Evolutionary conservation across 2,329 filamentous ascomycete genomes (phyloP).

Genomic region (Fusarium secorum): DNA sequence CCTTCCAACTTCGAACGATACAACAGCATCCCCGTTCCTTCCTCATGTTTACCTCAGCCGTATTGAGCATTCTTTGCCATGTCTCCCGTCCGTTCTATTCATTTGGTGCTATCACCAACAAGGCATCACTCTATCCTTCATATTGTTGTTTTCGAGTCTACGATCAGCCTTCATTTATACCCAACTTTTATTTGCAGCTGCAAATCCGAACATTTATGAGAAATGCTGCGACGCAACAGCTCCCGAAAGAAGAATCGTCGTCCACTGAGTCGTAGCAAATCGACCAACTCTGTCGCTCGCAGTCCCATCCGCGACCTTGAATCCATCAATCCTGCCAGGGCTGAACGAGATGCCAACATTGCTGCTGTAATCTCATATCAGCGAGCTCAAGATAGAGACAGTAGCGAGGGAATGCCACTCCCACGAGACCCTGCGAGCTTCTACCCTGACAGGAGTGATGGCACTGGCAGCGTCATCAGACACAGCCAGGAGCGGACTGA

Average conservation of each 20-base stretch:
- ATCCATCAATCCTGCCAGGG: conserved; percentile 57
- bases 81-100: not conserved
- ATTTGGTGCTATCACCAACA: conserved; percentile 2
- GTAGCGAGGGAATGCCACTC: conserved; percentile 16
- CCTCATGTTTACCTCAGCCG: not conserved
- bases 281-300: conserved; percentile 54
- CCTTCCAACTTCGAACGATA: not conserved
- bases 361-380: conserved; percentile 69
- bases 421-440: conserved; percentile 39
- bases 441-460: conserved; percentile 33
- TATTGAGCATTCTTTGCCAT: not conserved
- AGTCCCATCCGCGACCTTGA: conserved; percentile 55
- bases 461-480: conserved; percentile 23
- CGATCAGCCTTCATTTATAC: not conserved
- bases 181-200: not conserved
- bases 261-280: conserved; percentile 61
- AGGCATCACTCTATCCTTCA: conserved; percentile 12
- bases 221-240: conserved; percentile 61
- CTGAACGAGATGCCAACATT: conserved; percentile 66
- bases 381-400: conserved; percentile 55
- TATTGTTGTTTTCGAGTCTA: not conserved
- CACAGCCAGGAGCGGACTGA: conserved; percentile 18
- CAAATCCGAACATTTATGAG: conserved; percentile 9
- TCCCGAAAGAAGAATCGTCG: conserved; percentile 51
- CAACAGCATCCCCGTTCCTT: not conserved